These are phyloP conservation scores for Leishmania martiniquensis DNA, from an alignment of 208 protist species.

Conservation along the genomic window DNA sequence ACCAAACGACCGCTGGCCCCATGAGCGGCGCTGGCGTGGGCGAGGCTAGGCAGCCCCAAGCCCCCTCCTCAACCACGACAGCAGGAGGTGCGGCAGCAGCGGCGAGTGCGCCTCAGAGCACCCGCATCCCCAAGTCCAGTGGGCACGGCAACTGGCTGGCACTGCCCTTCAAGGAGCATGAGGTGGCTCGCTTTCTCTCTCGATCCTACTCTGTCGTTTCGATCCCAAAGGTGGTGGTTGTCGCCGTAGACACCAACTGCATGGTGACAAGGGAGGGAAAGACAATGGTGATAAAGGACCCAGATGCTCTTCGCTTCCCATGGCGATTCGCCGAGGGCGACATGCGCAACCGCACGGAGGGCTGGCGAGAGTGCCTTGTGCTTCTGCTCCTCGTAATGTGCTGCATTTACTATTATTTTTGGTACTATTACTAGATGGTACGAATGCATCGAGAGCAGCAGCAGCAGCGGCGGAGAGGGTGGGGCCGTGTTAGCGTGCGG, in stretches of 20 bases:
- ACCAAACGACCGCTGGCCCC: background rate
- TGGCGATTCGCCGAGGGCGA: constrained; percentile 46
- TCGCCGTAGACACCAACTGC: constrained; percentile 41
- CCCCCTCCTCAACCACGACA: background rate
- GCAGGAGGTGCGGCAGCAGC: background rate
- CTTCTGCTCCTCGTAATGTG: constrained; percentile 19
- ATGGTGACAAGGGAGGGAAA: constrained; percentile 43
- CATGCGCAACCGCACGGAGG: constrained; percentile 3
- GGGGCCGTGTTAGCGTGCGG: background rate
- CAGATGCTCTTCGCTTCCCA: constrained; percentile 42
- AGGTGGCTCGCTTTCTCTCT: constrained; percentile 28
- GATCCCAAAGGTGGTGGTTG: constrained; percentile 49
- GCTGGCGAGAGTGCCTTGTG: constrained; percentile 8
- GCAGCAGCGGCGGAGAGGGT: too few species aligned
- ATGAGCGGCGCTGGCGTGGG: background rate
- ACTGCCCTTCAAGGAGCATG: constrained; percentile 47
- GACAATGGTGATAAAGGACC: constrained; percentile 38
- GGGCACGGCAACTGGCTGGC: constrained; percentile 58
- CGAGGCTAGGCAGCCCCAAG: background rate
- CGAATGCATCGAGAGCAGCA: background rate
- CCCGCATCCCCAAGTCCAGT: constrained; percentile 27
- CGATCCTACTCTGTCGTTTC: constrained; percentile 31
- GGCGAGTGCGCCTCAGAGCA: background rate
- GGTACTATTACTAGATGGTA: constrained; percentile 3
- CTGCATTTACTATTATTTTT: constrained; percentile 27